phyloP scores from a whole-genome alignment of 306 rosid genomes.

The Corylus avellana region DNA sequence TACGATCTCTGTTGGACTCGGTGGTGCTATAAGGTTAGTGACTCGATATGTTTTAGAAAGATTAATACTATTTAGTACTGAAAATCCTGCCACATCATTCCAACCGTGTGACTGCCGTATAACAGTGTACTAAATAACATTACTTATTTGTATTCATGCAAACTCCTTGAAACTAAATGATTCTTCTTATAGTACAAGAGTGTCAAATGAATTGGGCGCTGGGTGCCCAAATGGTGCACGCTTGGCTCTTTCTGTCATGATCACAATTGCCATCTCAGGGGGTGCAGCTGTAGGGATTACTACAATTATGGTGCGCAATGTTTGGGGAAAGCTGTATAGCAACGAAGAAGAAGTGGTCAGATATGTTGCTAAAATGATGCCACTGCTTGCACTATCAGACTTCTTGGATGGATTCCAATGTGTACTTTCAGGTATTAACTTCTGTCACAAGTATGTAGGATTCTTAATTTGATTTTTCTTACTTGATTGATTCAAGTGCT shows the following conservation, averaged over 20 bases:
- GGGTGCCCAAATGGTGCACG: conserved; percentile 49
- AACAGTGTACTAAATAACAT: no score
- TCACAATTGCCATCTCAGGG: conserved; percentile 36
- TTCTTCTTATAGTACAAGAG: conserved; percentile 5
- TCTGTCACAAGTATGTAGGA: conserved; percentile 1
- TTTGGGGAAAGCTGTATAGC: conserved; percentile 64
- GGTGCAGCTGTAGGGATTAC: conserved; percentile 39
- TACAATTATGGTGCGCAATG: conserved; percentile 43
- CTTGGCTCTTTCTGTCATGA: conserved; percentile 52
- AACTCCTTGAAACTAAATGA: background rate
- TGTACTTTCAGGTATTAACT: conserved; percentile 57
- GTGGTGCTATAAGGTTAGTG: conserved; percentile 58
- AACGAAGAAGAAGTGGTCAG: conserved; percentile 50
- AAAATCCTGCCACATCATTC: no score
- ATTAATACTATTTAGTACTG: no score
- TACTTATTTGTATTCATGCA: no score
- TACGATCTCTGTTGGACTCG: conserved; percentile 64
- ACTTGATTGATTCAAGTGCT: background rate
- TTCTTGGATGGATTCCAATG: conserved; percentile 71
- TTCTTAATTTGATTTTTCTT: background rate
- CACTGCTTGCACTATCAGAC: conserved; percentile 58
- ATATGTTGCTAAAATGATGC: conserved; percentile 63
- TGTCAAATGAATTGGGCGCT: conserved; percentile 62
- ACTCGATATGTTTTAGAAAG: background rate
- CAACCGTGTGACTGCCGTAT: no score